phyloP scores from a whole-genome alignment of 2,329 filamentous ascomycete species.

The Cryphonectria naterciae region DNA sequence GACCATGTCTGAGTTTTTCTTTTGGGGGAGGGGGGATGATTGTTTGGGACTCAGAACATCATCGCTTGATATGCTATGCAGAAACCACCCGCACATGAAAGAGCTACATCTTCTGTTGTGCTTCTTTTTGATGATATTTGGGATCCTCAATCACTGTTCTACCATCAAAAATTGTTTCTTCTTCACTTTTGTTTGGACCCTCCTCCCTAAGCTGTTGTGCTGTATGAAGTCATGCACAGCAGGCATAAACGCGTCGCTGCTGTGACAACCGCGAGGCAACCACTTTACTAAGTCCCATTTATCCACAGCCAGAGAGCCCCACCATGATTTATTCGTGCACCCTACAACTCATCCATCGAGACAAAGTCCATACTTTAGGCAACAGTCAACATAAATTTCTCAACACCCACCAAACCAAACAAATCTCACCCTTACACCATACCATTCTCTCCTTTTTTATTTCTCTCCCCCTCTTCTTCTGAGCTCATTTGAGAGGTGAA shows the following conservation, averaged over 20 bases:
- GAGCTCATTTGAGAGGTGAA: too few species aligned
- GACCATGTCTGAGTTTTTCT: too few species aligned
- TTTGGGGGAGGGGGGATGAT: too few species aligned
- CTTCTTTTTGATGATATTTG: too few species aligned
- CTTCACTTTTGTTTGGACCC: too few species aligned
- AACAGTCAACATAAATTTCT: background rate
- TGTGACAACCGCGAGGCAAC: conserved; percentile 6
- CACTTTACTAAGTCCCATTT: background rate
- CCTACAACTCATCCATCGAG: background rate
- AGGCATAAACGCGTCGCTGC: background rate
- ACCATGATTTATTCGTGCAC: background rate
- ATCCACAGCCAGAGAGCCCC: background rate
- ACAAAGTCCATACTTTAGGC: background rate
- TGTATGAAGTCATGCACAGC: background rate
- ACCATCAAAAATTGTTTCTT: too few species aligned
- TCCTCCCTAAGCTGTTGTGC: too few species aligned
- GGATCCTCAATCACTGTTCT: too few species aligned
- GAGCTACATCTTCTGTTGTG: too few species aligned
- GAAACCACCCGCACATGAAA: too few species aligned
- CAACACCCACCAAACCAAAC: background rate
- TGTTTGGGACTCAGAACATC: too few species aligned
- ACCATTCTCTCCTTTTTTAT: background rate
- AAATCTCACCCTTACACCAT: background rate
- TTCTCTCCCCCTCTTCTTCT: background rate
- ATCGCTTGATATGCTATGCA: too few species aligned